Evolutionary conservation across 2,329 filamentous ascomycete genomes (phyloP), one percentile per base, ranked within the genome.

Genomic region (Diaporthe aspalathi): DNA sequence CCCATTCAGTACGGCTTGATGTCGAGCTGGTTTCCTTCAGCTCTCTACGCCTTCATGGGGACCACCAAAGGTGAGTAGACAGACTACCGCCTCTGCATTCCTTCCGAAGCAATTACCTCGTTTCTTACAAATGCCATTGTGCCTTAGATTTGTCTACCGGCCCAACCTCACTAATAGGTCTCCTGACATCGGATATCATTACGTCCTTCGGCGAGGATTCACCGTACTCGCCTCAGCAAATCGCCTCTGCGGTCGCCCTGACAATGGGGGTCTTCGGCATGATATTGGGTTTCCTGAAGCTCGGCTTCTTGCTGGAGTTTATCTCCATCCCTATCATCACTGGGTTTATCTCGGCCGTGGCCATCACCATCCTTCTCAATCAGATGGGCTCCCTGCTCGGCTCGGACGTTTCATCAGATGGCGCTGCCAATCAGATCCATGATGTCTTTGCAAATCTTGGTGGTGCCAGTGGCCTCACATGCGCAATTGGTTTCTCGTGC

Each of bases 271-370:
- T 90, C 3, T 90, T 89, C 75, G 83, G 86, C 20, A 83, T 92
- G 27, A 82, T 84, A 20, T 80, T 92, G 3, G 90, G 90, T 0
- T 81, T 91, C 1, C 82, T 91, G 27, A 90, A 89, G 67, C 85
- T 92, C 6, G 90, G 90, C 0, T 92, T 91, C 77, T 81, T 92
- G 6, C 83, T 92, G 24, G 89, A 92, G 72, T 92, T 91, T 75
- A 88, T 92, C 74, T 91, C 90, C 0, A 84, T 90, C 1, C 90
- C 90, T 0, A 88, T 92, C 1, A 83, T 92, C 0, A 89, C 84
- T 8, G 90, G 90, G 5, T 92, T 91, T 80, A 90, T 92, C 74
- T 90, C 89, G 0, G 89, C 90, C 1, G 89, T 90, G 1, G 90
- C 89, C 29, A 87, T 92, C 60, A 90, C 89, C 38, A 92, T 92